These are phyloP conservation scores for Puccinia hordei DNA, from an alignment of 1,284 basidiomycete genomes.

Conservation along the genomic window DNA sequence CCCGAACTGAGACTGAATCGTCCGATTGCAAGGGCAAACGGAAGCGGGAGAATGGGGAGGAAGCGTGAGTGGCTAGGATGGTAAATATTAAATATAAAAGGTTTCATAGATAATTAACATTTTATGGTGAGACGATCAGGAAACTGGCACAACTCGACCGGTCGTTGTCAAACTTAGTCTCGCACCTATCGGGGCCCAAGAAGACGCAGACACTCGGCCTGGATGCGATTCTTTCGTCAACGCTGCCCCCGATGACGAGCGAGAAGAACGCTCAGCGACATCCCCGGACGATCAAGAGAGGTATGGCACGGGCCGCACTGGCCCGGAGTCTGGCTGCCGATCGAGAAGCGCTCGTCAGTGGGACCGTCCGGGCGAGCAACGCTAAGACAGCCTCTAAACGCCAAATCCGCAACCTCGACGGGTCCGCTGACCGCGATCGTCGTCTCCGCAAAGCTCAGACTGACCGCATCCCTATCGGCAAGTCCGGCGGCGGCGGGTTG, in stretches of 20 bases:
- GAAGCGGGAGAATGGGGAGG: conserved; percentile 31
- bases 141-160: conserved; percentile 28
- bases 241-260: neutral
- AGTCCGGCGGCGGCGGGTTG: conserved; percentile 4
- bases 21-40: neutral
- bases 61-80: conserved; percentile 24
- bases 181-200: conserved; percentile 13
- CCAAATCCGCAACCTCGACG: conserved; percentile 27
- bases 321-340: conserved; percentile 34
- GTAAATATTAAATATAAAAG: neutral
- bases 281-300: conserved; percentile 18
- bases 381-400: conserved; percentile 29
- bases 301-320: conserved; percentile 17
- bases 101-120: no score
- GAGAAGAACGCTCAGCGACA: conserved; percentile 14
- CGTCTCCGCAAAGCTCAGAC: neutral
- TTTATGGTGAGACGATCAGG: neutral
- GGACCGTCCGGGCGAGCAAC: conserved; percentile 26
- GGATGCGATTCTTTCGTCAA: conserved; percentile 11
- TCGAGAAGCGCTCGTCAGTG: conserved; percentile 1
- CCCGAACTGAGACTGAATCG: neutral
- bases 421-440: conserved; percentile 22
- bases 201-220: conserved; percentile 2
- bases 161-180: conserved; percentile 31
- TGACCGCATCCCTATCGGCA: neutral